These are phyloP conservation scores for Fagus crenata DNA, from an alignment of 306 rosid genomes.

Conservation along the genomic window DNA sequence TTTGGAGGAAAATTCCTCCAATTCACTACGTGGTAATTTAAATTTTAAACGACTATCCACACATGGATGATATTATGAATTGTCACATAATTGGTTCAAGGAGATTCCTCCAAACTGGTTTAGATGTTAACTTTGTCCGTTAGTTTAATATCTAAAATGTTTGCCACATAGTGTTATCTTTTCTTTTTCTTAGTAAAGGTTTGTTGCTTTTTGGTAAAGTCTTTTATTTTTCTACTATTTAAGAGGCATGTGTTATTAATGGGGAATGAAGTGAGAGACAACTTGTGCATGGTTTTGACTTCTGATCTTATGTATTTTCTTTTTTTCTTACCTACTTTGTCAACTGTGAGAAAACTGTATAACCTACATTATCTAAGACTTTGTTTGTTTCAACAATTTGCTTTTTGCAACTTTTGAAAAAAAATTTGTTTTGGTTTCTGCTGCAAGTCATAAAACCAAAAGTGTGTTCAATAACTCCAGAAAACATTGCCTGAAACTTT, in stretches of 20 bases:
- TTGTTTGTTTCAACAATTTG: neutral
- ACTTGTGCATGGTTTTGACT: neutral
- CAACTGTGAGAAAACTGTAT: neutral
- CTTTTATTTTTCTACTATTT: neutral
- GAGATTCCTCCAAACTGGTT: too few relatives aligned
- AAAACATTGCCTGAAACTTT: neutral
- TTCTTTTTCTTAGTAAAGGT: neutral
- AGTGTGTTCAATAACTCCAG: neutral
- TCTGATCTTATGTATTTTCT: neutral
- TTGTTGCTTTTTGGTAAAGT: neutral
- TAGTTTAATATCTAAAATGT: too few relatives aligned
- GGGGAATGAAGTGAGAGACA: neutral
- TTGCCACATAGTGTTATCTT: neutral
- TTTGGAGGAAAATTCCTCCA: too few relatives aligned
- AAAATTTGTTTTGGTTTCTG: neutral
- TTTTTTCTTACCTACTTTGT: neutral
- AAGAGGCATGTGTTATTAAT: neutral
- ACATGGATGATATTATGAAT: too few relatives aligned
- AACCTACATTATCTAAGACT: neutral
- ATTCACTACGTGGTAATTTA: too few relatives aligned
- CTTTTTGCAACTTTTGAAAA: neutral
- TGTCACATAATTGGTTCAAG: too few relatives aligned
- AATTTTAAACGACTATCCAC: too few relatives aligned
- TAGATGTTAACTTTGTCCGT: neutral
- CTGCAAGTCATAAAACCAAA: neutral